Conservation (phyloP, 2,329 filamentous ascomycete genomes). For the Fusarium drepaniforme region DNA sequence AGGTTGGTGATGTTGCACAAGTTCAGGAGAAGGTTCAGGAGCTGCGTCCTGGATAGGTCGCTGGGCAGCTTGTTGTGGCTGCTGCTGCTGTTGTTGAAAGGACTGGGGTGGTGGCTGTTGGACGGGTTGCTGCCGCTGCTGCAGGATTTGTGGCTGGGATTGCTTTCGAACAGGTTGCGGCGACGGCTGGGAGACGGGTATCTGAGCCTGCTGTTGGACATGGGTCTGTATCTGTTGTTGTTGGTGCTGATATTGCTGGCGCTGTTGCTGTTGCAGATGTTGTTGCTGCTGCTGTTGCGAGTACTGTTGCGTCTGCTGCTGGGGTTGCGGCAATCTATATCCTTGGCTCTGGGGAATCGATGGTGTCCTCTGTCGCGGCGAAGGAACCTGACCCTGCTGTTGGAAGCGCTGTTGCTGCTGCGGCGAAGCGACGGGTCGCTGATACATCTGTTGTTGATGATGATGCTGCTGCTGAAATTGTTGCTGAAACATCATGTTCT, state of each 20-base stretch:
- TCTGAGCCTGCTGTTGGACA: conserved; percentile 28
- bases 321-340: conserved; percentile 35
- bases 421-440: conserved; percentile 45
- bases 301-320: conserved; percentile 36
- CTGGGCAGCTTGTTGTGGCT: conserved; percentile 29
- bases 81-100: conserved; percentile 22
- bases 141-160: conserved; percentile 16
- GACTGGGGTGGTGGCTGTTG: conserved; percentile 32
- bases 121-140: conserved; percentile 11
- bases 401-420: conserved; percentile 35
- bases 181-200: conserved; percentile 10
- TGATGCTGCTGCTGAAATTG: conserved; percentile 49
- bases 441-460: conserved; percentile 52
- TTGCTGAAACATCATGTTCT: conserved; percentile 46
- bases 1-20: conserved; percentile 31
- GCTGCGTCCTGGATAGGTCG: conserved; percentile 29
- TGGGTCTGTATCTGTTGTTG: conserved; percentile 23
- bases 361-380: conserved; percentile 39
- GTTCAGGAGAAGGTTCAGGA: conserved; percentile 26
- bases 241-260: conserved; percentile 34
- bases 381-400: conserved; percentile 28
- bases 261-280: conserved; percentile 16
- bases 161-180: conserved; percentile 28
- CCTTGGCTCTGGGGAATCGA: conserved; percentile 39
- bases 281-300: conserved; percentile 29